phyloP scores from a whole-genome alignment of 306 rosid species.

The Inga oerstediana region DNA sequence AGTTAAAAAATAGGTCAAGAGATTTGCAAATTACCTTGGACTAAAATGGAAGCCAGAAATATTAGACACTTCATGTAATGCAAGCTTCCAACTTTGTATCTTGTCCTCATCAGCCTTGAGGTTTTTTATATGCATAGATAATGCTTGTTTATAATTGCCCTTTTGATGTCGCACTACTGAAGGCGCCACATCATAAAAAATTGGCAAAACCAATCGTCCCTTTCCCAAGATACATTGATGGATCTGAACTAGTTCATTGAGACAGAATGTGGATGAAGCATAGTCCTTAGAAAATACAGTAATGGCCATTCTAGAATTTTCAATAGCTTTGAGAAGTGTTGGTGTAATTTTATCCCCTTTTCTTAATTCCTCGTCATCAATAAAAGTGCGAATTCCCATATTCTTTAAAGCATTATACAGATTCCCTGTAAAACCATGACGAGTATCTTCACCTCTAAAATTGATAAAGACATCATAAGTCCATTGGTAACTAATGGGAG shows the following conservation, averaged over 20 bases:
- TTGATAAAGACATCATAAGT: neutral
- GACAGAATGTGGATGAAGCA: neutral
- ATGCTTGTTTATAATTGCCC: neutral
- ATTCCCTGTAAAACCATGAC: neutral
- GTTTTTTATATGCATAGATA: too few species aligned
- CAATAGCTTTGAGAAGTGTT: neutral
- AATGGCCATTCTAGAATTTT: neutral
- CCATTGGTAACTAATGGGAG: neutral
- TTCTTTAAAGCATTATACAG: neutral
- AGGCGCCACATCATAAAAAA: neutral
- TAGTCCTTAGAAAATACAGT: neutral
- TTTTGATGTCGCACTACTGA: neutral
- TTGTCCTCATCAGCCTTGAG: too few species aligned
- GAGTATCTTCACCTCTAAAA: neutral
- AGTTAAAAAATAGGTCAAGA: too few species aligned
- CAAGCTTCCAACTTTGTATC: neutral
- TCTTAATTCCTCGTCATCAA: neutral
- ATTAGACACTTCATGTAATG: neutral
- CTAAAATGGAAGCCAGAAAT: too few species aligned
- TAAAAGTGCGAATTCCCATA: neutral
- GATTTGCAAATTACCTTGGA: too few species aligned
- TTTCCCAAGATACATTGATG: neutral
- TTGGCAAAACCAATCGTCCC: neutral
- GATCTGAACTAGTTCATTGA: neutral
- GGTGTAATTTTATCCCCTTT: neutral